Evolutionary conservation across 495 filamentous ascomycete genomes (phyloP).

Genomic region (Penicillium flavigenum): DNA sequence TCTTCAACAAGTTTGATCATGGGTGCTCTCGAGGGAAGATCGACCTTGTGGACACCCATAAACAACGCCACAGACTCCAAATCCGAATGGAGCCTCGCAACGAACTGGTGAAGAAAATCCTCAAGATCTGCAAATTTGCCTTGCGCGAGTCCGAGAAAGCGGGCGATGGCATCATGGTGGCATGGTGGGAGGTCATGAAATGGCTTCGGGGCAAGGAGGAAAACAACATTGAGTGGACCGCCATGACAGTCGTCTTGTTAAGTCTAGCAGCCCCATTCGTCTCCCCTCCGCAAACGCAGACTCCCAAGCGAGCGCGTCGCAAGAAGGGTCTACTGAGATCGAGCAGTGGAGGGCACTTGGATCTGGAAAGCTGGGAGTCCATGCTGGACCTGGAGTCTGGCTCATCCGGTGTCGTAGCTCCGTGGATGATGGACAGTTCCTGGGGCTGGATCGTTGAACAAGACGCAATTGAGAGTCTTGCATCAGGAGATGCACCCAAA

Average conservation of each 20-base stretch:
- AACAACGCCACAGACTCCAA: constrained; percentile 61
- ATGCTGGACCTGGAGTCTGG: constrained; percentile 58
- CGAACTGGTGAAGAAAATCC: constrained; percentile 54
- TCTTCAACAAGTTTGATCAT: constrained; percentile 44
- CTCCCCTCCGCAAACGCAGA: constrained; percentile 31
- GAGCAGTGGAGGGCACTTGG: constrained; percentile 56
- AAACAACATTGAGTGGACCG: constrained; percentile 73
- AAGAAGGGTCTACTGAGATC: constrained; percentile 57
- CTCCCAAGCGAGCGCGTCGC: constrained; percentile 41
- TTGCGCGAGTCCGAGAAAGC: constrained; percentile 55
- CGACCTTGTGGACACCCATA: constrained; percentile 61
- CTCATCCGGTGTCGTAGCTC: constrained; percentile 54
- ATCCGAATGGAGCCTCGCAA: constrained; percentile 66
- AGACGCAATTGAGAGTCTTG: constrained; percentile 44
- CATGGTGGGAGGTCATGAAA: constrained; percentile 74
- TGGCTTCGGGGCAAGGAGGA: constrained; percentile 59
- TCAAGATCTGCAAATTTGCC: constrained; percentile 62
- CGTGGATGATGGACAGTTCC: constrained; percentile 64
- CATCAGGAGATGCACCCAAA: constrained; percentile 25
- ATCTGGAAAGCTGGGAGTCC: constrained; percentile 61
- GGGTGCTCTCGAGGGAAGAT: constrained; percentile 54
- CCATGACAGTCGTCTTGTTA: constrained; percentile 70
- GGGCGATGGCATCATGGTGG: constrained; percentile 63
- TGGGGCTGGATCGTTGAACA: constrained; percentile 76
- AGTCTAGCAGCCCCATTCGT: constrained; percentile 57